A percentile compares a stretch with the other conserved stretches of the same genome.
Conservation (phyloP, 768 basidiomycete species). For the Hypsizygus marmoreus region DNA sequence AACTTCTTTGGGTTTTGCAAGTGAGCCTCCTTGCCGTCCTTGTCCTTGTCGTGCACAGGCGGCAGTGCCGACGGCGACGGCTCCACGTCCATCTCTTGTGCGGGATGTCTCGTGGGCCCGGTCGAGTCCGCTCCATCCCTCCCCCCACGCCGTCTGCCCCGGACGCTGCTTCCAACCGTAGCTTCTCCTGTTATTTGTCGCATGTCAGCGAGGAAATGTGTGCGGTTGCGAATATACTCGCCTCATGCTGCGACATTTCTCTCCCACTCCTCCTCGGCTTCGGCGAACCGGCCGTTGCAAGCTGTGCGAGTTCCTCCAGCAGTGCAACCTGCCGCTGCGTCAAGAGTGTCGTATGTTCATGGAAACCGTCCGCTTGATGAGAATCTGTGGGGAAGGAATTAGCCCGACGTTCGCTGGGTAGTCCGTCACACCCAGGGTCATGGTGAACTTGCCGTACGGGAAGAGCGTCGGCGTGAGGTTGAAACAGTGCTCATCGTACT, state of each 20-base stretch:
- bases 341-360: slow-evolving; percentile 68
- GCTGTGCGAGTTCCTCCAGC: slow-evolving; percentile 57
- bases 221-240: slow-evolving; percentile 26
- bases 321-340: slow-evolving; percentile 68
- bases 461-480: slow-evolving; percentile 84
- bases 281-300: slow-evolving; percentile 65
- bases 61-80: slow-evolving; percentile 6
- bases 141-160: slow-evolving; percentile 15
- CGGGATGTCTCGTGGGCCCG: slow-evolving; percentile 43
- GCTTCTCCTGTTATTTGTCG: slow-evolving; percentile 62
- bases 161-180: slow-evolving; percentile 33
- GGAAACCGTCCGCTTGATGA: slow-evolving; percentile 90
- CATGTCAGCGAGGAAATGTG: neutral
- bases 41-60: slow-evolving; percentile 13
- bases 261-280: slow-evolving; percentile 79
- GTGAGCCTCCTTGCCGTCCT: slow-evolving; percentile 33
- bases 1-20: slow-evolving; percentile 71
- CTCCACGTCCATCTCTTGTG: slow-evolving; percentile 50
- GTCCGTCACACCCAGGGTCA: slow-evolving; percentile 58
- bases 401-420: neutral
- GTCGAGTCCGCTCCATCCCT: slow-evolving; percentile 34
- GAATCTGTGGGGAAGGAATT: slow-evolving; percentile 60
- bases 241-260: slow-evolving; percentile 70
- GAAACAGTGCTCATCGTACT: slow-evolving; percentile 94
- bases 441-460: slow-evolving; percentile 94